These are phyloP conservation scores for Monascus ruber DNA, from an alignment of 2,329 filamentous ascomycete species.

Conservation along the genomic window DNA sequence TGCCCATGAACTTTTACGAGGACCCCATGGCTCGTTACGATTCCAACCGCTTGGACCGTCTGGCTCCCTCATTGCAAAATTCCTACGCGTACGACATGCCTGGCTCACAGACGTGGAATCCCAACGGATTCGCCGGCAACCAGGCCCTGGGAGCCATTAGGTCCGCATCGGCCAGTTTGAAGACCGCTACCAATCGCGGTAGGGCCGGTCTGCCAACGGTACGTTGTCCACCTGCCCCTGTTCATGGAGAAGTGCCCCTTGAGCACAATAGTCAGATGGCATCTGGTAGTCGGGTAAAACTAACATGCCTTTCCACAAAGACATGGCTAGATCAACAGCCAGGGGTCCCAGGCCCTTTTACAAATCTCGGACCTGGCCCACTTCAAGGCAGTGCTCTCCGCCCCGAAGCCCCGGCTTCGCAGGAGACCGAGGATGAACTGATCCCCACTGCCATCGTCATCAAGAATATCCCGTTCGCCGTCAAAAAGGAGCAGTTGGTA, in stretches of 20 bases:
- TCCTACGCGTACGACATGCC: slow-evolving; percentile 60
- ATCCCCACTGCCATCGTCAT: slow-evolving; percentile 98
- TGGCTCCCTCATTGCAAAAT: slow-evolving; percentile 45
- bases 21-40: slow-evolving; percentile 50
- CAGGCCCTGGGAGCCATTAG: slow-evolving; percentile 53
- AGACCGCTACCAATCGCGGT: slow-evolving; percentile 41
- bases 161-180: slow-evolving; percentile 46
- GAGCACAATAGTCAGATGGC: too few relatives aligned
- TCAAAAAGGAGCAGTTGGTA: slow-evolving; percentile 91
- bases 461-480: slow-evolving; percentile 98
- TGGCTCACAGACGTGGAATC: slow-evolving; percentile 68
- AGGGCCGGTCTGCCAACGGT: slow-evolving; percentile 61
- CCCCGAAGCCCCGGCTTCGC: slow-evolving; percentile 27
- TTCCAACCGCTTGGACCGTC: slow-evolving; percentile 44
- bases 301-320: slow-evolving; percentile 25
- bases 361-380: slow-evolving; percentile 32
- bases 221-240: slow-evolving; percentile 29
- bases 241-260: too few relatives aligned
- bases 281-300: too few relatives aligned
- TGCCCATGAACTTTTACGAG: slow-evolving; percentile 62
- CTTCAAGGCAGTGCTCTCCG: slow-evolving; percentile 32
- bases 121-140: slow-evolving; percentile 57
- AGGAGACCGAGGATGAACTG: slow-evolving; percentile 59
- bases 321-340: slow-evolving; percentile 52
- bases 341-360: slow-evolving; percentile 36